Evolutionary conservation across 192 early-diverging fungal genomes (phyloP), one percentile per base, ranked within the genome.

Genomic region (Allomyces macrogynus): DNA sequence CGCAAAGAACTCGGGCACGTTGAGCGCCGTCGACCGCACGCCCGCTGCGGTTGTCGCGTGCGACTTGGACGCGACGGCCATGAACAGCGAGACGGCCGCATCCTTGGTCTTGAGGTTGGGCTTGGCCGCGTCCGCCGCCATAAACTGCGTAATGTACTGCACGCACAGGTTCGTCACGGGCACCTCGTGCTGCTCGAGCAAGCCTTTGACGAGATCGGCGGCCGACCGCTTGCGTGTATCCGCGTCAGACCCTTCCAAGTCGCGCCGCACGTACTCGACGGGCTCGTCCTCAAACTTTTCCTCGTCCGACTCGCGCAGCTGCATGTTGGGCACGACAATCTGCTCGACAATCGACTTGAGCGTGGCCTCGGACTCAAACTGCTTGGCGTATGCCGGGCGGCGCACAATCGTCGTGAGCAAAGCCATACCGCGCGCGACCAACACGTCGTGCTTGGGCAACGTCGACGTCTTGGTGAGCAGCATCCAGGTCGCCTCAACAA

Each of bases 241-340:
- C 22, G 77, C 86, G 62, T 95, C 92, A 80, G 69, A 86, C 32
- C 92, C 92, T 70, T 97, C 94, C 11, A 97, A 66, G 74, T 97
- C 94, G 61, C 89, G 77, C 49, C 92, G 77, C 70, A 97, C 89
- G 70, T 87, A 97, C 64, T 94, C 93, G 70, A 96, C 87, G 25
- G 92, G 92, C 64, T 97, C 95, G 68, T 96, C 93, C 67, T 96
- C 89, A 76, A 96, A 97, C 68, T 93, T 73, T 69, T 97, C 94
- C 75, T 92, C 89, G 67, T 99, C 96, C 25, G 77, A 73, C 63
- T 82, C 86, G 75, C 92, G 78, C 62, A 96, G 74, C 24, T 76
- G 76, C 77, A 95, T 90, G 72, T 99, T 99, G 20, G 94, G 93
- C 24, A 99, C 74, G 10, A 93, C 80, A 62, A 99, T 85, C 68